Evolutionary conservation across 2,329 filamentous ascomycete genomes (phyloP).

Genomic region (Ceratocystis huliohia): DNA sequence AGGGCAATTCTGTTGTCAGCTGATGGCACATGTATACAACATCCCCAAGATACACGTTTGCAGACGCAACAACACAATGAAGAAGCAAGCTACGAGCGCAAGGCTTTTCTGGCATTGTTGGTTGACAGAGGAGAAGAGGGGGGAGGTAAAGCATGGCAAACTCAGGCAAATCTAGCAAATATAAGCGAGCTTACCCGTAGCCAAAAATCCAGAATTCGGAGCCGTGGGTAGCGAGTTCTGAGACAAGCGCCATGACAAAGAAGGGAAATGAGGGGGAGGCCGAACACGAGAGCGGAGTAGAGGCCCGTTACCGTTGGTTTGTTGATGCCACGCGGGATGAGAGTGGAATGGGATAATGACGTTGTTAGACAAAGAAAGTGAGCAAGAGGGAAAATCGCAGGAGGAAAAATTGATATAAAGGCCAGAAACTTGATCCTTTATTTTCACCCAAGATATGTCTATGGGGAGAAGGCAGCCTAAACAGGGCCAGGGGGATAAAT

Average conservation of each 20-base stretch:
- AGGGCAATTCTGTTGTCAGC: too few species aligned
- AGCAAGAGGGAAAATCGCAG: not conserved
- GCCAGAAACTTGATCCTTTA: not conserved
- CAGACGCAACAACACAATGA: too few species aligned
- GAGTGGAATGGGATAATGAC: not conserved
- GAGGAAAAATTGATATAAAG: not conserved
- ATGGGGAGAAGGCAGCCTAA: too few species aligned
- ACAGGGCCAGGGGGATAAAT: too few species aligned
- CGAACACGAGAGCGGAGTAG: not conserved
- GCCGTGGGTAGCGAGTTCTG: conserved; percentile 27
- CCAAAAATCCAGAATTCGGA: conserved; percentile 92
- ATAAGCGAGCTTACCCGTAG: conserved; percentile 56
- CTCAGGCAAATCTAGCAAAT: not conserved
- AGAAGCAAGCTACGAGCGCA: too few species aligned
- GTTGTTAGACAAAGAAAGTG: not conserved
- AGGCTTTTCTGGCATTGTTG: too few species aligned
- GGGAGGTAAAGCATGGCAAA: not conserved
- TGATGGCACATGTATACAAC: too few species aligned
- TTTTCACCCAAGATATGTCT: too few species aligned
- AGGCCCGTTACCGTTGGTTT: not conserved
- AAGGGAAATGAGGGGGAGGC: not conserved
- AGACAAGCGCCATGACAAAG: conserved; percentile 30
- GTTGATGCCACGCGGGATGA: not conserved
- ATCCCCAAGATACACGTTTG: too few species aligned
- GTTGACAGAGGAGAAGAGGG: not conserved